These are phyloP conservation scores for Colletotrichum aenigma DNA, from an alignment of 2,329 filamentous ascomycete species.

Conservation along the genomic window DNA sequence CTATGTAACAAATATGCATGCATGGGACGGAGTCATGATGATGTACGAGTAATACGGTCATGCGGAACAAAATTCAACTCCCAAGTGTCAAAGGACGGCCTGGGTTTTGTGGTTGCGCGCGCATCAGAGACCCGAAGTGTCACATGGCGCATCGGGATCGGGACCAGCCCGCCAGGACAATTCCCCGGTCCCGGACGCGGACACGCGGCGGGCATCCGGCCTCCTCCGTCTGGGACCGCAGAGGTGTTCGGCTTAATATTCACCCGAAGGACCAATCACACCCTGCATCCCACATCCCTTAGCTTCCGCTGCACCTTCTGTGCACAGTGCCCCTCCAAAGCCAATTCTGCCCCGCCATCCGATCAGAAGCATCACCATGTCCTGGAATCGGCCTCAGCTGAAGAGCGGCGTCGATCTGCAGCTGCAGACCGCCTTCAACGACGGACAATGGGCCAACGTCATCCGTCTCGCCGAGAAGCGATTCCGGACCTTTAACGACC, in stretches of 20 bases:
- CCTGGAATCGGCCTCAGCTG: constrained; percentile 37
- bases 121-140: background rate
- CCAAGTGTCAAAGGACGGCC: background rate
- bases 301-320: constrained; percentile 11
- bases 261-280: constrained; percentile 6
- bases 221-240: background rate
- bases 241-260: background rate
- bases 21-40: background rate
- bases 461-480: constrained; percentile 58
- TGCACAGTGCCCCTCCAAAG: constrained; percentile 20
- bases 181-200: background rate
- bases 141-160: background rate
- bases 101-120: background rate
- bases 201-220: background rate
- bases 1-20: background rate
- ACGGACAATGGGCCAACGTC: constrained; percentile 57
- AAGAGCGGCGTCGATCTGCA: constrained; percentile 57
- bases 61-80: background rate
- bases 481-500: constrained; percentile 52
- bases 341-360: constrained; percentile 26
- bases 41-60: background rate
- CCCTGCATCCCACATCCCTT: background rate
- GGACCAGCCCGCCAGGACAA: background rate
- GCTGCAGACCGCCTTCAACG: constrained; percentile 59
- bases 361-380: constrained; percentile 21